Base-by-base conservation (phyloP, 2,329 filamentous ascomycete genomes). In the Aspergillus spinulosporus region DNA sequence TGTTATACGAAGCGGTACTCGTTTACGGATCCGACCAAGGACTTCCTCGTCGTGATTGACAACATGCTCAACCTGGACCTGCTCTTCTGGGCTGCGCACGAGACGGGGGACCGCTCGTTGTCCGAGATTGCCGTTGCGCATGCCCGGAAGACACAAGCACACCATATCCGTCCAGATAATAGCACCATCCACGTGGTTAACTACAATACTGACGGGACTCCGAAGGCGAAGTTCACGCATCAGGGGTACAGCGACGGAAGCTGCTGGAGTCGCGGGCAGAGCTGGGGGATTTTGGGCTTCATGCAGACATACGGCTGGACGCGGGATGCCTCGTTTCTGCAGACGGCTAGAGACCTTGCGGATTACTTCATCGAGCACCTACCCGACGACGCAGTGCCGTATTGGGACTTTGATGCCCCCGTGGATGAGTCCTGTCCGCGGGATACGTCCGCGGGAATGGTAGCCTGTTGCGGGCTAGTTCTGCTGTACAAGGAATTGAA, bases 341-440 rank as follows among this genome's bases (percentile, higher is more conserved):
- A 72, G 0, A 79, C 79, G 2, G 74, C 80, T 0, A 72, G 75
- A 3, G 73, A 73, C 0, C 67, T 77, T 40, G 78, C 78, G 1
- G 69, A 79, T 31, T 79, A 78, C 55, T 82, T 82, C 57, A 60
- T 82, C 2, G 49, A 64, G 0, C 66, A 76, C 0, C 64, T 82
- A 14, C 69, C 73, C 0, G 65, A 67, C 2, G 72, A 71, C 12
- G 63, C 69, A 0, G 75, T 81, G 0, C 78, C 80, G 0, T 70
- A 73, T 2, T 82, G 79, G 80, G 80, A 82, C 53, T 82, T 82
- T 45, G 76, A 82, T 57, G 80, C 80, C 0, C 80, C 80, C 49
- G 65, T 66, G 1, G 53, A 46, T 0, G 44, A 36, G 0, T 12
- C 12, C 0, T 57, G 50, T 12, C 66, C 40, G 2, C 58, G 75